Percentiles rank a stretch among this genome's conserved stretches.
phyloP scores from a whole-genome alignment of 768 basidiomycete genomes.

The Mycena galopus region DNA sequence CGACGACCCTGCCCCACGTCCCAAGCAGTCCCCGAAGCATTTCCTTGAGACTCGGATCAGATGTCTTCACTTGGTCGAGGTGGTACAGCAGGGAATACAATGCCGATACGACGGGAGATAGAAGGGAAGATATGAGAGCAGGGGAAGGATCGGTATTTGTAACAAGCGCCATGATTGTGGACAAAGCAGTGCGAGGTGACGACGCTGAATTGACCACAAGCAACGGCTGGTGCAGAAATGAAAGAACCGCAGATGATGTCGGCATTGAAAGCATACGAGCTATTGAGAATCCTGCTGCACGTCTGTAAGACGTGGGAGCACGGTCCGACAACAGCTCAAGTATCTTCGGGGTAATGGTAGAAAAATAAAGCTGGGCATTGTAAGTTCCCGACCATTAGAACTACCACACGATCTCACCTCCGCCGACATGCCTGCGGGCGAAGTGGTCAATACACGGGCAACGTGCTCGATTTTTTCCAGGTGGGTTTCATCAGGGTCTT shows the following conservation, averaged over 20 bases:
- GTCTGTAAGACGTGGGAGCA: constrained; percentile 59
- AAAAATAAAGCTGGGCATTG: constrained; percentile 70
- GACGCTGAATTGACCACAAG: constrained; percentile 35
- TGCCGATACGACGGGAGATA: constrained; percentile 76
- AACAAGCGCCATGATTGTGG: constrained; percentile 66
- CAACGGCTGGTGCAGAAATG: constrained; percentile 69
- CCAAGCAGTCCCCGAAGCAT: constrained; percentile 70
- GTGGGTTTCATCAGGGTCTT: constrained; percentile 66
- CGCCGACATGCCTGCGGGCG: constrained; percentile 67
- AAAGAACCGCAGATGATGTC: constrained; percentile 55
- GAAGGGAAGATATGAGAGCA: constrained; percentile 66
- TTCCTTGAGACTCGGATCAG: constrained; percentile 75
- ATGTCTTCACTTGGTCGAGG: constrained; percentile 65
- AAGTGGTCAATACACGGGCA: constrained; percentile 70
- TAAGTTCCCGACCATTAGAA: constrained; percentile 8
- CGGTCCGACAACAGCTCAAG: constrained; percentile 62
- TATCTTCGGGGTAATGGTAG: constrained; percentile 66
- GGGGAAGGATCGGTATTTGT: constrained; percentile 88
- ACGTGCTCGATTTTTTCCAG: constrained; percentile 83
- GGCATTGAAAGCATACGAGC: constrained; percentile 69
- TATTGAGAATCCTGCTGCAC: constrained; percentile 77
- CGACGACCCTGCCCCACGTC: constrained; percentile 83
- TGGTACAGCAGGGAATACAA: constrained; percentile 75
- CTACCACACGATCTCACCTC: constrained; percentile 58
- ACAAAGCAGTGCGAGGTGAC: constrained; percentile 58